Evolutionary conservation across 192 early-diverging fungal species (phyloP), one percentile per base, ranked within the genome.

Genomic region (Tieghemiomyces parasiticus): DNA sequence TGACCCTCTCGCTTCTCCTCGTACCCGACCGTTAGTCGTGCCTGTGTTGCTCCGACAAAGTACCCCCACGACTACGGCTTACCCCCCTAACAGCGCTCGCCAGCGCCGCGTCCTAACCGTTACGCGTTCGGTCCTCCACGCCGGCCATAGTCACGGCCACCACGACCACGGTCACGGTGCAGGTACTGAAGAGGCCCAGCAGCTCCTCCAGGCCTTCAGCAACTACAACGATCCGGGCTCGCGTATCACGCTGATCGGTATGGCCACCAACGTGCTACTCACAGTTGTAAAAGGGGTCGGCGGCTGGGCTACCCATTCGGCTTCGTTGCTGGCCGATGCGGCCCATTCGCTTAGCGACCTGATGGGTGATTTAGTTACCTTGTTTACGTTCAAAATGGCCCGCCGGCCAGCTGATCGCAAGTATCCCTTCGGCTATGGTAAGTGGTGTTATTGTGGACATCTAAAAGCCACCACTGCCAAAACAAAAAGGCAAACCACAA

Each of bases 281-380:
- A 77, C 76, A 13, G 72, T 75, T 51, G 65, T 74, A 28, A 85
- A 85, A 62, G 83, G 83, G 20, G 54, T 73, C n/a, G 83, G 81
- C 10, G 83, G 83, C 6, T 69, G 76, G 72, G 26, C 72, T 14
- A 76, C 81, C 71, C 85, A 88, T 71, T 86, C 83, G 24, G 84
- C 87, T 13, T 81, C 86, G 4, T 67, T 92, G 46, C 44, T 92
- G 25, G 89, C 89, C 0, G 89, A 92, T 51, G 89, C 86, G 1
- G 77, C 77, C 2, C 89, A 91, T 70, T 89, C 87, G 31, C 59
- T 91, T 44, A 85, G 63, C 63, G 77, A 85, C 62, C 65, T 85
- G 10, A 31, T 85, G 31, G 78, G 82, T 59, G 89, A 92, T 61
- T 67, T 86, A 54, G 87, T 89, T 3, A 88, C 89, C 22, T 62